A percentile compares a stretch with the other conserved stretches of the same genome.
Conservation (phyloP, 805 yeast genomes). For the Candida manassasensis region DNA sequence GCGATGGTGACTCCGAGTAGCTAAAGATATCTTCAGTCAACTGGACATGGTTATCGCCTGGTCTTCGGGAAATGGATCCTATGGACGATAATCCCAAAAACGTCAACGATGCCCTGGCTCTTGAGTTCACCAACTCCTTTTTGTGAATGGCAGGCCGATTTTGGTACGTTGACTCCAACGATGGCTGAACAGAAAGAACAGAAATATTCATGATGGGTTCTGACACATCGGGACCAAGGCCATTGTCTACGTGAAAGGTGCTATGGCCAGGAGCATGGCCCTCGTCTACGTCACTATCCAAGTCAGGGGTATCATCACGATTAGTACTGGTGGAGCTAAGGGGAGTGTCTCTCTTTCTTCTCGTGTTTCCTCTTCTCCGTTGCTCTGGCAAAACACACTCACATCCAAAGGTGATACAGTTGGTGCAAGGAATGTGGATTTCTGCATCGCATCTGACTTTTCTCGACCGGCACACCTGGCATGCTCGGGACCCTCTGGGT, state of each 20-base stretch:
- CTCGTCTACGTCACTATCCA: slow-evolving; percentile 5
- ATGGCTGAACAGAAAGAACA: slow-evolving; percentile 39
- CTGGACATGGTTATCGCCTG: slow-evolving; percentile 45
- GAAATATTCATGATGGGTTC: slow-evolving; percentile 41
- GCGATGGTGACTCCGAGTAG: slow-evolving; percentile 20
- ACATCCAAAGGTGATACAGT: slow-evolving; percentile 67
- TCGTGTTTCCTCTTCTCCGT: slow-evolving; percentile 37
- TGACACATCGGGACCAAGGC: slow-evolving; percentile 11
- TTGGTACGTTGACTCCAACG: slow-evolving; percentile 38
- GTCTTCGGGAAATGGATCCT: slow-evolving; percentile 42
- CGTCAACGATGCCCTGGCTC: slow-evolving; percentile 32
- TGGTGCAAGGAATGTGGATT: slow-evolving; percentile 44
- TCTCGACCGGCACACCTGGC: slow-evolving; percentile 71
- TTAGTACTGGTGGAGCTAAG: not conserved
- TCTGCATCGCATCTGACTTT: slow-evolving; percentile 79
- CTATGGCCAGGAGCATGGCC: slow-evolving; percentile 8
- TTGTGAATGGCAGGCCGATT: slow-evolving; percentile 36
- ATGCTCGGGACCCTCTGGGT: slow-evolving; percentile 66
- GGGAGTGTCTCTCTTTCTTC: not conserved
- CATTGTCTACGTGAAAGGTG: not conserved
- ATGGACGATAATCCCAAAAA: slow-evolving; percentile 54
- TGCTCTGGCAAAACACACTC: slow-evolving; percentile 66
- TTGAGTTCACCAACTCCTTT: slow-evolving; percentile 23
- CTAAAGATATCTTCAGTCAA: slow-evolving; percentile 40
- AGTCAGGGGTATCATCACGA: slow-evolving; percentile 3